Evolutionary conservation across 352 stramenopile species (phyloP), one percentile per base, ranked within the genome.

Genomic region (Globisporangium polare): DNA sequence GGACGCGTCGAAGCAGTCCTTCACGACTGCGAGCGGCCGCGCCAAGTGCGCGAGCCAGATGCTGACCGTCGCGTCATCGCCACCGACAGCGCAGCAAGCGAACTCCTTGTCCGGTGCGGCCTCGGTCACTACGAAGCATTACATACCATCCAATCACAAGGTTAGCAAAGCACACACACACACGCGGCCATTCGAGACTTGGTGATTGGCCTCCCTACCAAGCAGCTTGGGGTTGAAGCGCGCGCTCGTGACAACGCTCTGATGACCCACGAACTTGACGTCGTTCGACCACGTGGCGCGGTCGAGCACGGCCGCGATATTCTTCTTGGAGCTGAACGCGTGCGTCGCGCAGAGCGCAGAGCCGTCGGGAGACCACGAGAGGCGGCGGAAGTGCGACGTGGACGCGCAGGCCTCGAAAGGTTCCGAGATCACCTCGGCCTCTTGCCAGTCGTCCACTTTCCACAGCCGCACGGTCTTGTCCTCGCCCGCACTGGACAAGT

Each of bases 391-490:
- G 55, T 95, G 81, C 13, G 87, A 95, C 3, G 74, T 93, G 0
- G 81, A 90, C 18, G 87, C 78, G 59, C 84, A 92, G 12, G 71
- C 51, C 54, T 92, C 81, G 51, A 95, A 95, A 13, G 87, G 85
- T 57, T 92, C 80, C 3, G 71, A 67, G 52, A 92, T 79, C 8
- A 86, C 63, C 24, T 90, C 74, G 0, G 71, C 68, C 60, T 85
- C 66, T 66, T 95, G 73, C 84, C 84, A 95, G 51, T 83, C 77
- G 37, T 90, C 84, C 7, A 94, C 84, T 49, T 78, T 83, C 86
- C 86, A 95, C 60, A 95, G 76, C 9, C 82, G 82, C 47, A 95
- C 83, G 0, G 82, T 90, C 59, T 95, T 95, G 72, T 95, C 86
- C 59, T 95, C 86, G 41, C 86, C 86, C 42, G 86, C 83, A 59